These are phyloP conservation scores for Solanum tarapatanum DNA, from an alignment of 257 asterid genomes.

Conservation along the genomic window DNA sequence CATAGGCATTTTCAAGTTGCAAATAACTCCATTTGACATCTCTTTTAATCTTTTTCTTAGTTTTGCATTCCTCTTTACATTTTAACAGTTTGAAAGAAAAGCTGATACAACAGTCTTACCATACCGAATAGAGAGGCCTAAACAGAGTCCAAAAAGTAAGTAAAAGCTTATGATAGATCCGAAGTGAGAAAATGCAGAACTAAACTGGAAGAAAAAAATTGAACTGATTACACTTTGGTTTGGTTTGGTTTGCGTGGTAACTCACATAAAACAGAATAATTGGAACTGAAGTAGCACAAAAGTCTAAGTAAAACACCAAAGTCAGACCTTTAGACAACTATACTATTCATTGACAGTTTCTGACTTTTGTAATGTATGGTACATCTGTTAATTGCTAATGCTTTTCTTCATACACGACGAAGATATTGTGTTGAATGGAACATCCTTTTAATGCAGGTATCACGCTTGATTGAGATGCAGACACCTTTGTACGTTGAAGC, in stretches of 20 bases:
- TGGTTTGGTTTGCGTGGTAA: not conserved
- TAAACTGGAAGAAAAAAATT: not conserved
- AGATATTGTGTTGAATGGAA: not conserved
- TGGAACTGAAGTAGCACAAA: not conserved
- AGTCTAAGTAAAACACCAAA: not conserved
- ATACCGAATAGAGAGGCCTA: not conserved
- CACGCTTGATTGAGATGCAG: conserved; percentile 93
- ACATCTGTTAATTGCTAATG: not conserved
- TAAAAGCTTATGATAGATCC: not conserved
- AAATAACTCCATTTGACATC: not conserved
- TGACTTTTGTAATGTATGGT: not conserved
- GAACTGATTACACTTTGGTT: not conserved
- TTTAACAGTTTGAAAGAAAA: not conserved
- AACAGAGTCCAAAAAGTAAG: not conserved
- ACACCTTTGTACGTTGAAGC: conserved; percentile 64
- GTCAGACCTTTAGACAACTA: not conserved
- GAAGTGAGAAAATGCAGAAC: not conserved
- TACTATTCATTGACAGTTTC: not conserved
- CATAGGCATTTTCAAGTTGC: not conserved
- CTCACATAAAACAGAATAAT: not conserved
- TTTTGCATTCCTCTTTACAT: not conserved
- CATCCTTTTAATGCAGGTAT: conserved; percentile 39
- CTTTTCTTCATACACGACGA: not conserved
- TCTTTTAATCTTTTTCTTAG: not conserved
- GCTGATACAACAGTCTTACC: not conserved